phyloP scores from a whole-genome alignment of 495 filamentous ascomycete genomes.

The Evansstolkia leycettana region DNA sequence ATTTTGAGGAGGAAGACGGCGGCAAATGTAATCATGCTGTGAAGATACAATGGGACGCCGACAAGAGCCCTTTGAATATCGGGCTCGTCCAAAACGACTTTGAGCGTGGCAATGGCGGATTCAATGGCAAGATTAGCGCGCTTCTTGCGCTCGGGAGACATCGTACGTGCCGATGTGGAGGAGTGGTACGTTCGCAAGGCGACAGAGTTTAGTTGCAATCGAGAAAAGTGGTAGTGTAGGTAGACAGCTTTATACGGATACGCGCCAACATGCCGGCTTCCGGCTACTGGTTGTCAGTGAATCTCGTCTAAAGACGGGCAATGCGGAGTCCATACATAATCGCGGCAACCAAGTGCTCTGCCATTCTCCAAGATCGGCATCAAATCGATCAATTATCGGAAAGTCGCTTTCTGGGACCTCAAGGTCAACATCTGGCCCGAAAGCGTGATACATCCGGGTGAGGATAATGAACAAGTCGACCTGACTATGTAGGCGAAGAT shows the following conservation, averaged over 20 bases:
- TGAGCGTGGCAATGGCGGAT: slow-evolving; percentile 37
- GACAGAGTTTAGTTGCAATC: slow-evolving; percentile 45
- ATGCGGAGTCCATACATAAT: slow-evolving; percentile 23
- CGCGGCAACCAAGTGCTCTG: slow-evolving; percentile 35
- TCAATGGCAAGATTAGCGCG: slow-evolving; percentile 42
- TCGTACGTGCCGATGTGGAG: slow-evolving; percentile 30
- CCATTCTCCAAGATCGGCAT: slow-evolving; percentile 33
- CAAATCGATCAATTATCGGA: slow-evolving; percentile 30
- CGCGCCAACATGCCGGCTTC: slow-evolving; percentile 38
- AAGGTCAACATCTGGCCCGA: slow-evolving; percentile 45
- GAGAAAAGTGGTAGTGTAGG: slow-evolving; percentile 42
- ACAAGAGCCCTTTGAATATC: slow-evolving; percentile 39
- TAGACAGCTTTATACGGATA: slow-evolving; percentile 41
- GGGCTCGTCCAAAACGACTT: slow-evolving; percentile 35
- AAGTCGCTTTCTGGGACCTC: slow-evolving; percentile 36
- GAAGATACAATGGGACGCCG: slow-evolving; percentile 40
- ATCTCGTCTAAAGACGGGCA: background rate
- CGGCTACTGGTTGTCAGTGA: slow-evolving; percentile 20
- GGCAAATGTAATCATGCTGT: slow-evolving; percentile 47
- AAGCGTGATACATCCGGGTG: slow-evolving; percentile 42
- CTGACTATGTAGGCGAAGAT: slow-evolving; percentile 42
- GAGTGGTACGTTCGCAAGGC: slow-evolving; percentile 42
- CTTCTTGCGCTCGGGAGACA: slow-evolving; percentile 40
- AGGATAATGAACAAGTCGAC: slow-evolving; percentile 48
- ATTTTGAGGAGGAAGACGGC: slow-evolving; percentile 44